Evolutionary conservation across 805 yeast genomes (phyloP).

Genomic region (Saccharomycopsis fermentans): DNA sequence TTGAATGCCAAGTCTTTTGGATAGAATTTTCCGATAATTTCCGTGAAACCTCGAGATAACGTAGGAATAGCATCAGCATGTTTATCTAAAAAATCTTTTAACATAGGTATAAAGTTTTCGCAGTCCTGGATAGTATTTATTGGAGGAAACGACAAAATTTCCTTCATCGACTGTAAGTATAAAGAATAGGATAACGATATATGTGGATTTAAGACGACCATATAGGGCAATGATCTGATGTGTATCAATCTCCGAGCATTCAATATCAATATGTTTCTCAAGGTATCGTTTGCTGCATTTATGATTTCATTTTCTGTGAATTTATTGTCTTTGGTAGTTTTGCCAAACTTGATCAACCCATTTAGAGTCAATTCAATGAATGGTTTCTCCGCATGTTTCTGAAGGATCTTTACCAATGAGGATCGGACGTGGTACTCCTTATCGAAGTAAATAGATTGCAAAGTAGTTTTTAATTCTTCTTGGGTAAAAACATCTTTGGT

Average conservation of each 20-base stretch:
- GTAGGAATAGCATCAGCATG: slow-evolving; percentile 81
- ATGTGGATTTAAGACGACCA: slow-evolving; percentile 79
- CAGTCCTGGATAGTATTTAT: slow-evolving; percentile 46
- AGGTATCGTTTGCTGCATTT: slow-evolving; percentile 42
- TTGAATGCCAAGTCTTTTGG: slow-evolving; percentile 40
- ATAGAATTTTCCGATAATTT: slow-evolving; percentile 39
- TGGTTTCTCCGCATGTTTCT: slow-evolving; percentile 42
- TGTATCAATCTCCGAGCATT: slow-evolving; percentile 65
- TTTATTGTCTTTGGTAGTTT: slow-evolving; percentile 24
- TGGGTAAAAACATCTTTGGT: not conserved
- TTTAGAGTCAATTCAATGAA: slow-evolving; percentile 45
- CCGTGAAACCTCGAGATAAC: slow-evolving; percentile 73
- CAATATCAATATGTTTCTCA: slow-evolving; percentile 44
- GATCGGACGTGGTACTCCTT: slow-evolving; percentile 49
- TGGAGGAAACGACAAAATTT: slow-evolving; percentile 33
- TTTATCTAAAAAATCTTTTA: slow-evolving; percentile 52
- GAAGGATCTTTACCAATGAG: slow-evolving; percentile 47
- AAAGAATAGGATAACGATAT: slow-evolving; percentile 66
- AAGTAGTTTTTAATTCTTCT: slow-evolving; percentile 6
- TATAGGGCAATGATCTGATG: slow-evolving; percentile 68
- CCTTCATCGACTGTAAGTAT: slow-evolving; percentile 60
- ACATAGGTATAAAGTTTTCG: slow-evolving; percentile 38
- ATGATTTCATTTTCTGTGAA: slow-evolving; percentile 25
- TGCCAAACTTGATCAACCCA: slow-evolving; percentile 36
- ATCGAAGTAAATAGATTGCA: slow-evolving; percentile 27